Evolutionary conservation across 73 alveolate genomes (phyloP).

Genomic region (Strombidium stylifer): DNA sequence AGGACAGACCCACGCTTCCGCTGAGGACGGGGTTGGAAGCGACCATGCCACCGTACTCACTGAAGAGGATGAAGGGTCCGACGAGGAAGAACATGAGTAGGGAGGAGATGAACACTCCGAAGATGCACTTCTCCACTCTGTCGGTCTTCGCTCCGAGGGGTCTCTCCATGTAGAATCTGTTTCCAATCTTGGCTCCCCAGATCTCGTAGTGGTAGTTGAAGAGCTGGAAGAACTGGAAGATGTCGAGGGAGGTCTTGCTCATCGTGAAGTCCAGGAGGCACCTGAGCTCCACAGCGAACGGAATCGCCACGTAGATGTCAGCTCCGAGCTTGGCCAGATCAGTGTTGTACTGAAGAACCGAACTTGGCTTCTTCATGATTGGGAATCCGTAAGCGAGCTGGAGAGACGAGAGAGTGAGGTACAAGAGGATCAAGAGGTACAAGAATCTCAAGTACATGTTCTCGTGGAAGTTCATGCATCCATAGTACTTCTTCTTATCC

Average conservation of each 20-base stretch:
- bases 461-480: conserved; percentile 51
- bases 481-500: conserved; percentile 10
- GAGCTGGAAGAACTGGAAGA: conserved; percentile 93
- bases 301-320: conserved; percentile 81
- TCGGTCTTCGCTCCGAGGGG: conserved; percentile 43
- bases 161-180: conserved; percentile 37
- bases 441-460: conserved; percentile 61
- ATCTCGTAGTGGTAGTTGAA: conserved; percentile 88
- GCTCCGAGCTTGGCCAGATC: no score
- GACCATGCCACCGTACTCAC: conserved; percentile 90
- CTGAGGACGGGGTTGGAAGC: conserved; percentile 84
- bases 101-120: conserved; percentile 74
- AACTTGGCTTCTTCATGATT: conserved; percentile 79
- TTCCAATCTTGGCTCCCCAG: conserved; percentile 64
- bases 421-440: conserved; percentile 78
- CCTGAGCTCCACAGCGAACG: conserved; percentile 93
- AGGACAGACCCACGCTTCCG: conserved; percentile 48
- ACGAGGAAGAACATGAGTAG: conserved; percentile 68
- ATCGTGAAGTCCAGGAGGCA: conserved; percentile 96
- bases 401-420: conserved; percentile 78
- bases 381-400: conserved; percentile 91
- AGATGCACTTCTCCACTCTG: conserved; percentile 54
- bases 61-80: conserved; percentile 88
- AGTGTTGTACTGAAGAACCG: no score
- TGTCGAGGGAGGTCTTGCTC: conserved; percentile 90